These are phyloP conservation scores for Podospora anserina DNA, from an alignment of 495 filamentous ascomycete genomes.

Conservation along the genomic window DNA sequence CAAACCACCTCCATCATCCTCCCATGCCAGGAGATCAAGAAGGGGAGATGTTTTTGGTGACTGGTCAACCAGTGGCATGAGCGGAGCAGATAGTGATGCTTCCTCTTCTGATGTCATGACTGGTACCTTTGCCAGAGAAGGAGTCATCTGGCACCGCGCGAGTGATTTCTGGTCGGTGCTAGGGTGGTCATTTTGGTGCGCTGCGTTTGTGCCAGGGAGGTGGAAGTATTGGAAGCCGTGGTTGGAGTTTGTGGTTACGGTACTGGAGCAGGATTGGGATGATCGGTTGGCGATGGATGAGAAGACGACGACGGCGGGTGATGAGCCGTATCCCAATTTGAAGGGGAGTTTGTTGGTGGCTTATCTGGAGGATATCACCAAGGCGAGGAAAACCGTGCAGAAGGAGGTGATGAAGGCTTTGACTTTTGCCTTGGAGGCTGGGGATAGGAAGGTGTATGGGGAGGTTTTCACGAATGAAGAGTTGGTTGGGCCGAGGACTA, in stretches of 20 bases:
- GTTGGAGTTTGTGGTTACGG: constrained; percentile 75
- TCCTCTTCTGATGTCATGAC: constrained; percentile 44
- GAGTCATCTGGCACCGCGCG: constrained; percentile 66
- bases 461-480: constrained; percentile 52
- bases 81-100: constrained; percentile 14
- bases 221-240: constrained; percentile 84
- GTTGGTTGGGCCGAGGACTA: constrained; percentile 29
- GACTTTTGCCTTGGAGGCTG: constrained; percentile 34
- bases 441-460: constrained; percentile 38
- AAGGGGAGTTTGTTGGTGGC: constrained; percentile 28
- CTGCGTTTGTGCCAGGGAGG: constrained; percentile 60
- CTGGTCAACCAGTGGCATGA: constrained; percentile 14
- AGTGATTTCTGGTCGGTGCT: constrained; percentile 86
- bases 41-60: neutral
- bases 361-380: constrained; percentile 35
- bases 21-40: neutral
- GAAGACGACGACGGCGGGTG: constrained; percentile 11
- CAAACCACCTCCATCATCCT: constrained; percentile 6
- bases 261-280: constrained; percentile 71
- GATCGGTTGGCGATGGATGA: constrained; percentile 46
- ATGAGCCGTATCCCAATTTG: constrained; percentile 29
- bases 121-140: constrained; percentile 57
- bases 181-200: constrained; percentile 94
- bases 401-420: constrained; percentile 44
- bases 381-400: constrained; percentile 27